These are phyloP conservation scores for Gynandropsis gynandra DNA, from an alignment of 345 rosid species.

Conservation along the genomic window DNA sequence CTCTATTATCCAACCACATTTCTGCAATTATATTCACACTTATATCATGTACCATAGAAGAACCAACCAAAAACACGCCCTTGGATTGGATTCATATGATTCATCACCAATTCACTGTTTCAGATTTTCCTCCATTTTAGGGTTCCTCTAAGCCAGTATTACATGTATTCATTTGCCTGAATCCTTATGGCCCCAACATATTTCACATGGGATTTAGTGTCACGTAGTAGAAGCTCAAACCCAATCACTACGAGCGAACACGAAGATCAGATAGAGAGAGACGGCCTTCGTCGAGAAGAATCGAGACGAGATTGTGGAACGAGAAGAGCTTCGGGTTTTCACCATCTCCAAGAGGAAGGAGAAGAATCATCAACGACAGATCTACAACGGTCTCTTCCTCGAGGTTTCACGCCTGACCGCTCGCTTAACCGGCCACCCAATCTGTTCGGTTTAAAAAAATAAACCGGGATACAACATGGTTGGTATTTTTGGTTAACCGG, in stretches of 20 bases:
- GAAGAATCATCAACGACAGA: constrained; percentile 20
- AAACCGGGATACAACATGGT: too few relatives aligned
- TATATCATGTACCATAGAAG: not conserved
- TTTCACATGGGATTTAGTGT: too few relatives aligned
- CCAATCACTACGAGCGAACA: constrained; percentile 19
- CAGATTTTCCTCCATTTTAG: too few relatives aligned
- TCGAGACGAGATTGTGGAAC: constrained; percentile 18
- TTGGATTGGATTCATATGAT: not conserved
- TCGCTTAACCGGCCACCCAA: constrained; percentile 7
- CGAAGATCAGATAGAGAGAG: constrained; percentile 24
- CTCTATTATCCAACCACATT: not conserved
- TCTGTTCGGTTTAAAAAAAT: constrained; percentile 18
- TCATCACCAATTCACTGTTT: not conserved
- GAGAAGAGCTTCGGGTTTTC: constrained; percentile 27
- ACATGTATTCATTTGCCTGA: too few relatives aligned
- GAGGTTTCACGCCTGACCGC: not conserved
- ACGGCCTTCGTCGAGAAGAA: constrained; percentile 24
- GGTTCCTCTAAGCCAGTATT: too few relatives aligned
- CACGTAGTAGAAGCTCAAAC: constrained; percentile 1
- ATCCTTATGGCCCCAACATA: too few relatives aligned
- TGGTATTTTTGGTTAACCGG: too few relatives aligned
- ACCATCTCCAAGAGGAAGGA: constrained; percentile 21
- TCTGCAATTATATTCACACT: not conserved
- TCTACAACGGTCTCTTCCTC: constrained; percentile 31
- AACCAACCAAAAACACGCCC: not conserved